Base-by-base conservation (phyloP, 73 alveolate genomes). In the Paramecium caudatum region DNA sequence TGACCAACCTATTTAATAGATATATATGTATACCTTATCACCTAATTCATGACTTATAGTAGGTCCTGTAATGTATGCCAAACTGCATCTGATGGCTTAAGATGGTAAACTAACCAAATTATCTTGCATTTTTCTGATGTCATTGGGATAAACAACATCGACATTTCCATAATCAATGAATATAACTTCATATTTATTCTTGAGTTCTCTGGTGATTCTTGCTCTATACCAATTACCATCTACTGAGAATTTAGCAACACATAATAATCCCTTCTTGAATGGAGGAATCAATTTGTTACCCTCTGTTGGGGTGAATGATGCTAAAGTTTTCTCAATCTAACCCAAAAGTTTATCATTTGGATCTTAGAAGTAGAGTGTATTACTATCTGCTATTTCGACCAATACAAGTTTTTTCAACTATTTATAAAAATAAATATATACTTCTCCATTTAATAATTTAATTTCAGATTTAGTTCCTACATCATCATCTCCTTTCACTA, bases 151-250 rank as follows among this genome's bases (percentile, higher is more conserved):
- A 23, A 95, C 96, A 10, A 55, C 92, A 70, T 97, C 98, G 6
- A 82, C 30, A 94, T 96, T 96, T 55, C 99, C 99, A 91, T 85
- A 97, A 90, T 97, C 99, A 43, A 97, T 91, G 82, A 97, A 97
- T 90, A 94, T 94, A 13, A 97, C 95, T 78, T 95, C 97, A 82
- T 82, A 96, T 47, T 92, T 91, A 39, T 94, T 94, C 63, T 96
- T 93, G 30, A 93, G 91, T 19, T 94, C 82, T 91, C 94, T 94
- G 49, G 95, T 94, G 1, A 97, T 82, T 68, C 82, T 95, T 5
- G 96, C 99, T 82, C 99, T 86, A 91, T 97, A 97, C 97, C 96
- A 97, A 45, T 68, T 94, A 1, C 94, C 94, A 91, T 97, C 99
- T 43, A 91, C 97, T 19, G 96, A 94, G 92, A 95, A 97, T 93